Evolutionary conservation across 345 rosid genomes (phyloP), one percentile per base, ranked within the genome.

Genomic region (Populus simonii): DNA sequence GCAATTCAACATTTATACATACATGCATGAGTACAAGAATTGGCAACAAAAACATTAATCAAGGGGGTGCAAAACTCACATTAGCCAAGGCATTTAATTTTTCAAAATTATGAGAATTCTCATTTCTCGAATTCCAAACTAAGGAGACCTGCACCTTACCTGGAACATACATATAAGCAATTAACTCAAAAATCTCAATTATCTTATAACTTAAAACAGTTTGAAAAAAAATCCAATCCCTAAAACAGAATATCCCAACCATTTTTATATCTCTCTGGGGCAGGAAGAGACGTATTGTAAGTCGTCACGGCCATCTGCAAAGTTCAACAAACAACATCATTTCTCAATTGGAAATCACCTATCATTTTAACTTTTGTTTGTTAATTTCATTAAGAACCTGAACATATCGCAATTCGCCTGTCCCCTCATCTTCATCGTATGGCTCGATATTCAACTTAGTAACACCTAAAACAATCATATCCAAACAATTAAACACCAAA

Each of bases 51-150:
- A 23, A 31, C 51, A 57, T 51, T 67, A 71, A 61, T 29, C 66
- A 23, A 49, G 68, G 53, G 20, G 20, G 36, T 17, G 7, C 25
- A 25, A 67, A 81, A 68, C 93, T 90, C 87, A 95, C 98, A 71
- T 80, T 82, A 74, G 96, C 92, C 87, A 95, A 82, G 79, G 90
- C 93, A 83, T 84, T 87, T 81, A 95, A 79, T 80, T 90, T 93
- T 66, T 88, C 90, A 39, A 88, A 87, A 70, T 72, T 89, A n/a
- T 82, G 71, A 72, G 99, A 84, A 45, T 83, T 89, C 88, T 94
- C 98, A 80, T 90, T 93, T 88, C 97, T 90, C 12, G 96, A 89
- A 86, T 94, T 94, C 98, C 97, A 94, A 74, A 94, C 97, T 71
- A 94, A 79, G 72, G 97, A 74, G 80, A 94, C 91, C 83, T 92